These are phyloP conservation scores for Lodderomyces orthopsilosis DNA, from an alignment of 1,139 yeast genomes.

Conservation along the genomic window DNA sequence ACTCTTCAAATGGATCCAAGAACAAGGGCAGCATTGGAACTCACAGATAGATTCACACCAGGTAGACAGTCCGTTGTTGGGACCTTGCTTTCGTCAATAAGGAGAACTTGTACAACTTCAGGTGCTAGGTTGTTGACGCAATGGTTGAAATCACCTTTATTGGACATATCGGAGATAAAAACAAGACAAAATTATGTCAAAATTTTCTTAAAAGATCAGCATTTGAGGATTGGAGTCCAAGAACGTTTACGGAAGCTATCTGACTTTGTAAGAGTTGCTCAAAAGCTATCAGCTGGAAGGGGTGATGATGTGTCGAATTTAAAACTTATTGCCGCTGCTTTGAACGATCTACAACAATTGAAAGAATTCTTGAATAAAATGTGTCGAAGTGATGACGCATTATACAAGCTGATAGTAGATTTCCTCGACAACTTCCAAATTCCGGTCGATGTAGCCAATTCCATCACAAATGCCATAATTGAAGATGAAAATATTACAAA, in stretches of 20 bases:
- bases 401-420: conserved; percentile 13
- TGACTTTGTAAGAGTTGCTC: conserved; percentile 40
- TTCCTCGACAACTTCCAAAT: conserved; percentile 27
- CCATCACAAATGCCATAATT: conserved; percentile 27
- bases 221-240: conserved; percentile 30
- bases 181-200: conserved; percentile 63
- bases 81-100: conserved; percentile 64
- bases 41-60: conserved; percentile 51
- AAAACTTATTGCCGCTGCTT: conserved; percentile 31
- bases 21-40: conserved; percentile 79
- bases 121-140: conserved; percentile 76
- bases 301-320: conserved; percentile 36
- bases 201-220: conserved; percentile 43
- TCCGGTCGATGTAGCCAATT: conserved; percentile 27
- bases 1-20: conserved; percentile 79
- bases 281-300: conserved; percentile 34
- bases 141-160: conserved; percentile 83
- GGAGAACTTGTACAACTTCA: conserved; percentile 72
- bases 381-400: conserved; percentile 13
- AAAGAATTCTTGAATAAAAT: conserved; percentile 21
- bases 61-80: conserved; percentile 57
- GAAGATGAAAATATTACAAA: conserved; percentile 5
- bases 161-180: conserved; percentile 53
- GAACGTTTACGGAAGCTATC: conserved; percentile 27
- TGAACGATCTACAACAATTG: conserved; percentile 25